Conservation (phyloP, 2,329 filamentous ascomycete species). For the Macroventuria anomochaeta region DNA sequence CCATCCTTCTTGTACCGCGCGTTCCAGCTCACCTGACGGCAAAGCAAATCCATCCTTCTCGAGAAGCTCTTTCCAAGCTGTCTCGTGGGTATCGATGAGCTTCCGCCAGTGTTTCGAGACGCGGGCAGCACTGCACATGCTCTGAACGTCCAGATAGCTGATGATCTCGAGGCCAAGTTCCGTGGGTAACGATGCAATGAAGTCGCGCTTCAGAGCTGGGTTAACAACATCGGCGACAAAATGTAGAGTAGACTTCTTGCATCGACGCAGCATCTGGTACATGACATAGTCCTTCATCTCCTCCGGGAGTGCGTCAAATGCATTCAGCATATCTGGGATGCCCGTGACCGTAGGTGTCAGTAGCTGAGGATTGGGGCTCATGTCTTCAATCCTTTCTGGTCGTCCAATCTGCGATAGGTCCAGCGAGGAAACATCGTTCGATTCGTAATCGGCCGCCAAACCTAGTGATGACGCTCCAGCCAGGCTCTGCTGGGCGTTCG, state of each 20-base stretch:
- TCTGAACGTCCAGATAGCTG: constrained; percentile 82
- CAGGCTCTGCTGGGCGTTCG: constrained; percentile 57
- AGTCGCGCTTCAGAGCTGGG: constrained; percentile 93
- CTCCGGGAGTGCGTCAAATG: constrained; percentile 88
- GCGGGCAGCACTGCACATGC: constrained; percentile 87
- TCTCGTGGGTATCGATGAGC: constrained; percentile 90
- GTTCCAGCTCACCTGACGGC: constrained; percentile 80
- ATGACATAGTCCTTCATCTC: constrained; percentile 96
- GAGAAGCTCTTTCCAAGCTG: constrained; percentile 92
- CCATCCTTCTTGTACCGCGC: constrained; percentile 91
- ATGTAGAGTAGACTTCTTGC: constrained; percentile 84
- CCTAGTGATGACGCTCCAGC: constrained; percentile 33
- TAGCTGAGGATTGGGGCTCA: constrained; percentile 43
- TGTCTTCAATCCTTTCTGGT: constrained; percentile 21
- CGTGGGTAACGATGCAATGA: constrained; percentile 79
- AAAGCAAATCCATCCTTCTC: constrained; percentile 82
- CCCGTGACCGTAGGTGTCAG: constrained; percentile 66
- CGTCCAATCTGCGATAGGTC: constrained; percentile 39
- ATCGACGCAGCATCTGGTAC: constrained; percentile 91
- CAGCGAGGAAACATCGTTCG: constrained; percentile 47
- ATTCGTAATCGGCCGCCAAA: constrained; percentile 41
- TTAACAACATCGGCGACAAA: constrained; percentile 91
- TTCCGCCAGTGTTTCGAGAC: constrained; percentile 94
- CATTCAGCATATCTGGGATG: constrained; percentile 84
- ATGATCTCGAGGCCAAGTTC: constrained; percentile 89